Evolutionary conservation across 73 alveolate genomes (phyloP).

Genomic region (Paramecium primaurelia): DNA sequence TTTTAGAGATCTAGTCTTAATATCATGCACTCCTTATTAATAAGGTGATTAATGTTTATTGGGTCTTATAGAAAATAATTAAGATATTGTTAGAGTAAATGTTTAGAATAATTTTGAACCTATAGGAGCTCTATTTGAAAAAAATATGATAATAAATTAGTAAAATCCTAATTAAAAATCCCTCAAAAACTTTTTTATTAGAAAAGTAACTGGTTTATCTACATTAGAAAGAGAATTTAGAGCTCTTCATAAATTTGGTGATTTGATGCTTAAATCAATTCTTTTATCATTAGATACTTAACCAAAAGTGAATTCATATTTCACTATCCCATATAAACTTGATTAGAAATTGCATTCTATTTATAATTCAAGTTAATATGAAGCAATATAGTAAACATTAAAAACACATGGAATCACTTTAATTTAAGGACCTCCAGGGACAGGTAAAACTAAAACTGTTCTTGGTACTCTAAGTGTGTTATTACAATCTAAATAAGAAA

Average conservation of each 20-base stretch:
- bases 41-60: neutral
- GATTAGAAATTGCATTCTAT: neutral
- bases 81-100: neutral
- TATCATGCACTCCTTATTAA: neutral
- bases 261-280: neutral
- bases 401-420: slow-evolving; percentile 55
- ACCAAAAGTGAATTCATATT: slow-evolving; percentile 1
- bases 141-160: neutral
- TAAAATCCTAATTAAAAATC: neutral
- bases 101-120: neutral
- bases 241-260: slow-evolving; percentile 46
- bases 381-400: slow-evolving; percentile 45
- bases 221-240: neutral
- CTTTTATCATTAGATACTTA: neutral
- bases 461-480: slow-evolving; percentile 55
- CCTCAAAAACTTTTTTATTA: neutral
- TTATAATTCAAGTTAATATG: slow-evolving; percentile 22
- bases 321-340: slow-evolving; percentile 25
- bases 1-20: slow-evolving; percentile 1
- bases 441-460: slow-evolving; percentile 61
- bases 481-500: neutral
- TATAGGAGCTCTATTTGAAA: neutral
- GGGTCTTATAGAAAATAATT: neutral
- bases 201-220: neutral
- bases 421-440: slow-evolving; percentile 65